Conservation (phyloP, 1,139 yeast species). For the Entelexis paramagnoliae region DNA sequence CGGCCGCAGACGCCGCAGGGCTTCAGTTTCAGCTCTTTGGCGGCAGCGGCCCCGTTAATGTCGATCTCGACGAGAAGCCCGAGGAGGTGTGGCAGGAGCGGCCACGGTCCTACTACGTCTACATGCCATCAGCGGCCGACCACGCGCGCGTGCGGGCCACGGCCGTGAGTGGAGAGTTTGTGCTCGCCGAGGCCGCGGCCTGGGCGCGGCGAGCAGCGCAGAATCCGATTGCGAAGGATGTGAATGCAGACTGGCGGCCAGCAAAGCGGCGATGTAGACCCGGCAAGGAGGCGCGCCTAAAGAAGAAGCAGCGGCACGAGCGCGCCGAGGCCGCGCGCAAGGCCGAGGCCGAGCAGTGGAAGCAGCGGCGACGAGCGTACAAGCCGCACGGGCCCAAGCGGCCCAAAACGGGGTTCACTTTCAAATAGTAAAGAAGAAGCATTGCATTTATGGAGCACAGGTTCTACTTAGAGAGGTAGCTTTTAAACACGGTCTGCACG, state of each 20-base stretch:
- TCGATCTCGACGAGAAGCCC: slow-evolving; percentile 17
- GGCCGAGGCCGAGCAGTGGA: slow-evolving; percentile 7
- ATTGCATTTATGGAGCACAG: too few relatives aligned
- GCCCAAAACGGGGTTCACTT: slow-evolving; percentile 1
- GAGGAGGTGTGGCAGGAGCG: slow-evolving; percentile 21
- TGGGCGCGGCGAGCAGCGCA: slow-evolving; percentile 22
- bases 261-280: slow-evolving; percentile 27
- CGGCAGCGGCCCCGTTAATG: slow-evolving; percentile 15
- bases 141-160: slow-evolving; percentile 15
- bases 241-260: slow-evolving; percentile 23
- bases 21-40: slow-evolving; percentile 24
- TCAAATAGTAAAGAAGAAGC: neutral
- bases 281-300: slow-evolving; percentile 30
- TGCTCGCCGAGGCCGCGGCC: slow-evolving; percentile 13
- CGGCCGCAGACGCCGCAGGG: neutral
- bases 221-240: slow-evolving; percentile 26
- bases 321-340: slow-evolving; percentile 11
- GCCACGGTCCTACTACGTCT: slow-evolving; percentile 26
- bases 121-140: slow-evolving; percentile 4
- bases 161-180: slow-evolving; percentile 24
- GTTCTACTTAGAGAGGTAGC: slow-evolving; percentile 11
- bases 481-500: slow-evolving; percentile 14
- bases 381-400: neutral
- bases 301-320: slow-evolving; percentile 14
- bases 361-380: neutral